Evolutionary conservation across 2,329 filamentous ascomycete species (phyloP).

Genomic region (Neospermospora avenae): DNA sequence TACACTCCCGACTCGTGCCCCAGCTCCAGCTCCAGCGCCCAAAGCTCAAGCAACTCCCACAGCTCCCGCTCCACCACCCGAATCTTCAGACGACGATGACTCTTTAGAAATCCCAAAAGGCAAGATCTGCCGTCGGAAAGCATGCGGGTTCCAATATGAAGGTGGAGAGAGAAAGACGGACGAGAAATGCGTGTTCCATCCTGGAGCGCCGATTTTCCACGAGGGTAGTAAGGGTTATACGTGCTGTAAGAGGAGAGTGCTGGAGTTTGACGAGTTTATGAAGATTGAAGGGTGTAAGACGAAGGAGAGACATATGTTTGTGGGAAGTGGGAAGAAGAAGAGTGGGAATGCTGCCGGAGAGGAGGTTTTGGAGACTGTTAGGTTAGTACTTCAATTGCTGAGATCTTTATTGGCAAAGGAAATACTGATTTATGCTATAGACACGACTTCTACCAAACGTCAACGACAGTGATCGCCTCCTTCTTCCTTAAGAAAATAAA

Average conservation of each 20-base stretch:
- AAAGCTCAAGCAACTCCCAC: conserved; percentile 34
- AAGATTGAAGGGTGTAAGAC: conserved; percentile 88
- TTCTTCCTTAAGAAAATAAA: conserved; percentile 98
- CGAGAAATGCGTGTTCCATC: conserved; percentile 84
- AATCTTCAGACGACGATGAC: conserved; percentile 86
- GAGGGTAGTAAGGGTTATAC: conserved; percentile 97
- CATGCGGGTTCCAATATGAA: conserved; percentile 66
- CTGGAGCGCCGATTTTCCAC: conserved; percentile 89
- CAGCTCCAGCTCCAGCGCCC: conserved; percentile 41
- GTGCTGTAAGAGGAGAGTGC: conserved; percentile 90
- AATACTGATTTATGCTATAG: conserved; percentile 39
- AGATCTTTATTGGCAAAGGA: neutral
- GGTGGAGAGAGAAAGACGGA: conserved; percentile 54
- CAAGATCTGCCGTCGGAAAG: conserved; percentile 72
- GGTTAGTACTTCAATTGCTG: conserved; percentile 47
- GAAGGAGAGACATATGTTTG: conserved; percentile 78
- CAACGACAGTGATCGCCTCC: conserved; percentile 78
- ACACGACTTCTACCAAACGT: conserved; percentile 93
- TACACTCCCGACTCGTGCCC: conserved; percentile 48
- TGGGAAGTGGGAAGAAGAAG: conserved; percentile 71
- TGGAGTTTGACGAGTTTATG: conserved; percentile 98
- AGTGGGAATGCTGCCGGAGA: conserved; percentile 52
- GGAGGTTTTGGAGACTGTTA: conserved; percentile 74
- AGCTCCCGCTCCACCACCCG: conserved; percentile 60
- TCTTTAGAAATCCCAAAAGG: conserved; percentile 69